Conservation (phyloP, 2,329 filamentous ascomycete genomes). For the Fusarium fujikuroi region DNA sequence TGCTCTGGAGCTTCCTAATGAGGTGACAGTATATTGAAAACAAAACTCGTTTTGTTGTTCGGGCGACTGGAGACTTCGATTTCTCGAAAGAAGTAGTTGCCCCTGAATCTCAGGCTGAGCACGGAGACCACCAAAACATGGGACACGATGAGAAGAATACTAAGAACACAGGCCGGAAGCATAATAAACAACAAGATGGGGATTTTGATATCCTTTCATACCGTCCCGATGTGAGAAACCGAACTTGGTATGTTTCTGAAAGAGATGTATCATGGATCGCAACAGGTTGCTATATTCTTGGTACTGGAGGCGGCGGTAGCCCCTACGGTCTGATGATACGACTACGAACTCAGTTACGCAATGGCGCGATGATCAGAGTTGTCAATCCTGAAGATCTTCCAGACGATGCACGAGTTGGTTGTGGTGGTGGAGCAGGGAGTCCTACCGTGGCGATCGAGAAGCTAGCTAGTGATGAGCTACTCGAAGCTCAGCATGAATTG, state of each 20-base stretch:
- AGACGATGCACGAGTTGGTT: constrained; percentile 63
- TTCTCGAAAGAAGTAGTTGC: constrained; percentile 40
- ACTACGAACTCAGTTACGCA: constrained; percentile 61
- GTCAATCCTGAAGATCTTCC: constrained; percentile 61
- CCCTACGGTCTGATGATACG: constrained; percentile 64
- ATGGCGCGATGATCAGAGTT: constrained; percentile 62
- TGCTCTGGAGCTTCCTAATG: background rate
- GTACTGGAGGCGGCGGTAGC: constrained; percentile 68
- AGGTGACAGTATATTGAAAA: constrained; percentile 58
- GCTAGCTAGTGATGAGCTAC: constrained; percentile 66
- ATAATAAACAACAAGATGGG: constrained; percentile 8
- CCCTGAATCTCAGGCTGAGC: background rate
- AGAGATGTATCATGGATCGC: constrained; percentile 67
- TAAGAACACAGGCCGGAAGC: background rate
- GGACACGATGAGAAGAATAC: constrained; percentile 33
- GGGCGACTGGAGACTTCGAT: constrained; percentile 69
- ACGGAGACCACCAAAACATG: constrained; percentile 27
- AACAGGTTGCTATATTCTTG: constrained; percentile 69
- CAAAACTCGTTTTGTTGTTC: constrained; percentile 67
- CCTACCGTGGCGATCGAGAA: constrained; percentile 71
- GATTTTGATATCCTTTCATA: constrained; percentile 55
- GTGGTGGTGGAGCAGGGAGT: constrained; percentile 67
- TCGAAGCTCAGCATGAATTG: constrained; percentile 62
- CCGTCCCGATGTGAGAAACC: constrained; percentile 59
- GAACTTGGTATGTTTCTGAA: constrained; percentile 67